These are phyloP conservation scores for Claviceps monticola DNA, from an alignment of 2,329 filamentous ascomycete genomes.

Conservation along the genomic window DNA sequence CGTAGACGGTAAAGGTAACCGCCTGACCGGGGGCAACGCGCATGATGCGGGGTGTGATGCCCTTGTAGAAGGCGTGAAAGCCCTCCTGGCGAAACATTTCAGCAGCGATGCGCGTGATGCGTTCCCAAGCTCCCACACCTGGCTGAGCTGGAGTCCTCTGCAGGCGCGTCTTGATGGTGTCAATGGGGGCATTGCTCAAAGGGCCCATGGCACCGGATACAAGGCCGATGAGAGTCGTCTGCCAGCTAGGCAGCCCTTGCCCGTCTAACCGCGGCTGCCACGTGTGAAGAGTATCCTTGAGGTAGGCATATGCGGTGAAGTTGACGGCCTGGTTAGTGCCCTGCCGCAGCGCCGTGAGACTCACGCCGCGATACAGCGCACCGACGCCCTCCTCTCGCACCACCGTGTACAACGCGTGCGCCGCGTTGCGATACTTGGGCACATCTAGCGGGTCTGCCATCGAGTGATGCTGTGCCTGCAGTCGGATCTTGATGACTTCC, in stretches of 20 bases:
- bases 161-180: conserved; percentile 95
- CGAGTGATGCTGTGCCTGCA: conserved; percentile 95
- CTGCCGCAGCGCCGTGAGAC: conserved; percentile 82
- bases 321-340: conserved; percentile 97
- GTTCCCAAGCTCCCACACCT: conserved; percentile 64
- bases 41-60: conserved; percentile 95
- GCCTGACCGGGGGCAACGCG: conserved; percentile 91
- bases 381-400: conserved; percentile 80
- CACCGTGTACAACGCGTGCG: conserved; percentile 71
- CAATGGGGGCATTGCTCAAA: conserved; percentile 91
- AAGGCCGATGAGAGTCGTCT: conserved; percentile 83
- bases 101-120: conserved; percentile 64
- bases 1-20: conserved; percentile 64
- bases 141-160: conserved; percentile 77
- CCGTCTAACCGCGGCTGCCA: conserved; percentile 51
- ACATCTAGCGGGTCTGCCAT: conserved; percentile 94
- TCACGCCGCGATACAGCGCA: conserved; percentile 85
- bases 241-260: conserved; percentile 62
- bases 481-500: conserved; percentile 97
- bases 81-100: conserved; percentile 90
- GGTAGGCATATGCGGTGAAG: conserved; percentile 93
- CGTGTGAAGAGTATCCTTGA: conserved; percentile 65
- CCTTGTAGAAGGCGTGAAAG: conserved; percentile 92
- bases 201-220: conserved; percentile 91
- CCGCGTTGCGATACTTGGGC: conserved; percentile 94